Percentiles rank a stretch among this genome's conserved stretches.
These are phyloP conservation scores for Hsuehochloa calcarea DNA, from an alignment of 176 grass and related monocot species.

Conservation along the genomic window DNA sequence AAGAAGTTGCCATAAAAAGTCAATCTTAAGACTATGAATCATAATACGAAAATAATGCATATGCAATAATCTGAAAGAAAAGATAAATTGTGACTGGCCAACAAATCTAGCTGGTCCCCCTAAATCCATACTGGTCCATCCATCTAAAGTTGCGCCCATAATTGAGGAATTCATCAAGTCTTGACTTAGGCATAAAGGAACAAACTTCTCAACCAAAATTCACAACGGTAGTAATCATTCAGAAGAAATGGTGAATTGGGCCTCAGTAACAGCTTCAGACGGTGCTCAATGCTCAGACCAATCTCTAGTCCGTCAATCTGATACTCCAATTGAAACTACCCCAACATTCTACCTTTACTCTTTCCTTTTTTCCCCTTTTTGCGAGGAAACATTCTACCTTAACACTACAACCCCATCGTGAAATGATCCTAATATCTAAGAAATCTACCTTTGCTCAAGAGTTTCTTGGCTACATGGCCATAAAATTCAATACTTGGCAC, in stretches of 20 bases:
- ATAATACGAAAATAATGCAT: constrained; percentile 2
- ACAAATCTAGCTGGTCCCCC: constrained; percentile 24
- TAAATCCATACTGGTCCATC: neutral
- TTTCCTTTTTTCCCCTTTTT: no score
- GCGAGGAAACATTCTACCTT: neutral
- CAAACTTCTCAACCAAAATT: constrained; percentile 18
- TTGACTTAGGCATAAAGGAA: constrained; percentile 17
- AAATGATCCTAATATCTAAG: neutral
- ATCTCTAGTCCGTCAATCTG: neutral
- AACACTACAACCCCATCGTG: neutral
- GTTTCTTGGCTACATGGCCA: neutral
- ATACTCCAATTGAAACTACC: neutral
- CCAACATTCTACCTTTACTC: neutral
- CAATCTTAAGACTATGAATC: neutral
- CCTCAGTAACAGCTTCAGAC: neutral
- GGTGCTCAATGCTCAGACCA: neutral
- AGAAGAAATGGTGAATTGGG: neutral
- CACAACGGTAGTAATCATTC: neutral
- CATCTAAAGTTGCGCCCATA: neutral
- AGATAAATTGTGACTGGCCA: constrained; percentile 1
- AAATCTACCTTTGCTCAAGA: neutral
- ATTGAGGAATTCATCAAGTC: neutral
- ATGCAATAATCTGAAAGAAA: neutral
- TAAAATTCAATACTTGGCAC: neutral
- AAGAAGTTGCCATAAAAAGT: neutral